These are phyloP conservation scores for Sisymbrium irio DNA, from an alignment of 345 rosid species.

Conservation along the genomic window DNA sequence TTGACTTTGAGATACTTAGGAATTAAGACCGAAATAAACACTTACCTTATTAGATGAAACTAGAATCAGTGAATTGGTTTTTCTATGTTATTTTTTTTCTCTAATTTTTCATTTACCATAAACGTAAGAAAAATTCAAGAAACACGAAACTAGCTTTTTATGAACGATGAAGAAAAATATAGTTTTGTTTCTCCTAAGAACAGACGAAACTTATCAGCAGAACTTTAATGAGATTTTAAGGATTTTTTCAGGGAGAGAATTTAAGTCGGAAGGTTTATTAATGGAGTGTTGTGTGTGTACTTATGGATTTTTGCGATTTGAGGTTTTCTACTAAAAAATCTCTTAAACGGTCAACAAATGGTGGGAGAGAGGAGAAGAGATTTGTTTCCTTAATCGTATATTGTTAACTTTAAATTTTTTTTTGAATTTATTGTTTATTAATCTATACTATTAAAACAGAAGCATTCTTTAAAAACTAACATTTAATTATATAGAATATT, in stretches of 20 bases:
- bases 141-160: neutral
- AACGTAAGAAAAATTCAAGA: neutral
- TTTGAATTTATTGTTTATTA: neutral
- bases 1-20: neutral
- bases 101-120: neutral
- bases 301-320: neutral
- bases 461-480: too few relatives aligned
- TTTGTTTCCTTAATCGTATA: conserved; percentile 18
- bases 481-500: too few relatives aligned
- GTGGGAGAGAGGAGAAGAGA: neutral
- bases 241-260: neutral
- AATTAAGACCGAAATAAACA: neutral
- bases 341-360: conserved; percentile 25
- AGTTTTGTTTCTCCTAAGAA: neutral
- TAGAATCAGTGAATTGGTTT: conserved; percentile 10
- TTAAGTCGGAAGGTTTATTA: neutral
- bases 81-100: neutral
- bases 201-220: neutral
- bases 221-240: neutral
- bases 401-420: neutral
- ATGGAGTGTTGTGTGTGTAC: conserved; percentile 7
- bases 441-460: too few relatives aligned
- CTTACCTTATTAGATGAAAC: conserved; percentile 13
- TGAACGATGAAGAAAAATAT: neutral
- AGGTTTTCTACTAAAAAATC: conserved; percentile 15